Evolutionary conservation across 306 rosid species (phyloP).

Genomic region (Citrullus mucosospermus): DNA sequence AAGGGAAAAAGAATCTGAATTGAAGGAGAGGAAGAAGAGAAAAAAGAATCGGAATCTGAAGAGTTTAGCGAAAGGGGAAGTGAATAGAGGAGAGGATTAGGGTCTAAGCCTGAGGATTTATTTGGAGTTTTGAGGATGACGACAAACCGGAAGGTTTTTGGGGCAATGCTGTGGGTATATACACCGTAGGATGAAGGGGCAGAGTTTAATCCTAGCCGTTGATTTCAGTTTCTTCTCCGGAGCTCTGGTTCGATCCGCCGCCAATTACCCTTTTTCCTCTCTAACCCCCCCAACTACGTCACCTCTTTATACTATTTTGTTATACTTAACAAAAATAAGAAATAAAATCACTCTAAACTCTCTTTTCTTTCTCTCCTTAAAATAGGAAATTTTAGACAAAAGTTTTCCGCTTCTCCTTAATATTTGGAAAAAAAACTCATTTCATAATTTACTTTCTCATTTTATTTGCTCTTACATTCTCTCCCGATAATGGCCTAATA

Average conservation of each 20-base stretch:
- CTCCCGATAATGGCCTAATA: no score
- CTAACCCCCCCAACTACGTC: not conserved
- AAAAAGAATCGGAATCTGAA: not conserved
- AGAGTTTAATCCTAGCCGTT: constrained; percentile 20
- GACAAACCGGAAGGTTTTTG: constrained; percentile 37
- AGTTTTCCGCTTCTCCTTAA: not conserved
- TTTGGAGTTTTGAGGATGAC: constrained; percentile 28
- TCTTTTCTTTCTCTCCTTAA: not conserved
- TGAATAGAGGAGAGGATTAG: constrained; percentile 26
- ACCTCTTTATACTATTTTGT: not conserved
- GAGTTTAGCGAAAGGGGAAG: constrained; percentile 3
- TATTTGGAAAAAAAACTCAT: not conserved
- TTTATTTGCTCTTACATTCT: not conserved
- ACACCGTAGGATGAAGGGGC: constrained; percentile 28
- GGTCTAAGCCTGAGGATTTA: constrained; percentile 28
- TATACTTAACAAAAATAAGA: not conserved
- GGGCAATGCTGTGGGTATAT: constrained; percentile 37
- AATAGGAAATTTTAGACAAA: not conserved
- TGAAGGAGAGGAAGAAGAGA: not conserved
- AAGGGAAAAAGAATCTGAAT: constrained; percentile 9
- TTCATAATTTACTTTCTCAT: no score
- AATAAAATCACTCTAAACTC: not conserved
- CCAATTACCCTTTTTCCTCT: constrained; percentile 28
- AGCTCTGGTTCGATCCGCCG: constrained; percentile 55
- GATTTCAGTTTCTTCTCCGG: not conserved